Evolutionary conservation across 768 basidiomycete genomes (phyloP), one percentile per base, ranked within the genome.

Genomic region (Asterophora parasitica): DNA sequence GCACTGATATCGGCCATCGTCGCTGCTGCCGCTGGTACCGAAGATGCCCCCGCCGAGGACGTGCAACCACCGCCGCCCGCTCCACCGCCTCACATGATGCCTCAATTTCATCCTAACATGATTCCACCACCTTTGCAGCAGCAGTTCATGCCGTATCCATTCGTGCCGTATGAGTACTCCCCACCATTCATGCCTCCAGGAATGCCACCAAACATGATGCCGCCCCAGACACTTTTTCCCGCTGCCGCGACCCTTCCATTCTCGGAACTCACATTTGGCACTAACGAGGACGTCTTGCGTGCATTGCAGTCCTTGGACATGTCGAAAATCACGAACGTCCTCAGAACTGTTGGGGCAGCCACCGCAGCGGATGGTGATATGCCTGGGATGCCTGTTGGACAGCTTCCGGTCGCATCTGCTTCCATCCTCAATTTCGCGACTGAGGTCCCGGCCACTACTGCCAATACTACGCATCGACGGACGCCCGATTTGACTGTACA

Each of bases 251-350:
- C 51, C 34, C 52, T 60, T 44, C 44, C 66, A 9, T 64, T 65
- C 43, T 63, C 70, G 34, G 72, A 77, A 45, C 58, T 74, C 12
- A 57, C 69, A 13, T 70, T 71, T 46, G 72, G 73, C 10, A 83
- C 83, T 19, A 85, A 79, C 56, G 88, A 90, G 40, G 84, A 88
- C 50, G 77, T 90, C 37, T 66, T 89, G 36, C 85, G 82, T 28
- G 81, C 79, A 9, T 64, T 90, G 41, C 86, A 89, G 60, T 79
- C 82, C 40, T 68, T 89, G 51, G 88, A 90, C 55, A 70, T 85
- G 47, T 73, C 82, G 43, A 87, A 82, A 66, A 77, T 90, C 47
- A 78, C 84, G 0, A 75, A 70, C 45, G 83, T 81, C 9, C 70
- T 90, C 48, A 83, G 79, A 61, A 76, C 77, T 7, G 66, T 88